phyloP scores from a whole-genome alignment of 2,329 filamentous ascomycete genomes.

The Aspergillus brasiliensis region DNA sequence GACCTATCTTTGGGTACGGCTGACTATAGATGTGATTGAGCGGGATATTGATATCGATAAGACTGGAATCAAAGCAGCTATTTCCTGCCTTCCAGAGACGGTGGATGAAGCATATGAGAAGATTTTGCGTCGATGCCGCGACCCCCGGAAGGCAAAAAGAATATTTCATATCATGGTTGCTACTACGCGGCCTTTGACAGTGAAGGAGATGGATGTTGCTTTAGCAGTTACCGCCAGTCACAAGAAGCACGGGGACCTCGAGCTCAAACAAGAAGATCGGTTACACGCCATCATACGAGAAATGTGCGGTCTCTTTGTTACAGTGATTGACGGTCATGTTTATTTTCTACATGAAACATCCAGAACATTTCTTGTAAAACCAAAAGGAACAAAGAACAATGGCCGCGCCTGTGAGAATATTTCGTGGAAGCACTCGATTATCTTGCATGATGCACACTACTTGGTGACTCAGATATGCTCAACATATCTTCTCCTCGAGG shows the following conservation, averaged over 20 bases:
- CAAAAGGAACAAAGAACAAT: too few species aligned
- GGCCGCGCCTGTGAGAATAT: too few species aligned
- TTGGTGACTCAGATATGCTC: too few species aligned
- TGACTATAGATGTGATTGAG: constrained; percentile 36
- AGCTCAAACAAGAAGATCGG: not conserved
- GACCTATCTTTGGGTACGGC: constrained; percentile 47
- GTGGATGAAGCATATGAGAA: constrained; percentile 36
- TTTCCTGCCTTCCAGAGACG: constrained; percentile 24
- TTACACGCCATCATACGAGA: not conserved
- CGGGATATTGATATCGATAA: constrained; percentile 6
- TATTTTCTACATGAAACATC: too few species aligned
- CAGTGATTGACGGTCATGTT: constrained; percentile 10
- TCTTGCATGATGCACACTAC: too few species aligned
- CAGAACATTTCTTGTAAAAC: too few species aligned
- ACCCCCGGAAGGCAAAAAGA: constrained; percentile 28
- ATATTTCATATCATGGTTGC: constrained; percentile 41
- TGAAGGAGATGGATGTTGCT: constrained; percentile 37
- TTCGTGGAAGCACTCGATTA: too few species aligned
- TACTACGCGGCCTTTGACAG: constrained; percentile 34
- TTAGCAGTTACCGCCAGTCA: constrained; percentile 14
- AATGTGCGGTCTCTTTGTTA: constrained; percentile 18
- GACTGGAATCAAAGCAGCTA: constrained; percentile 19
- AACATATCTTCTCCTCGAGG: too few species aligned
- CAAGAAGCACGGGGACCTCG: not conserved
- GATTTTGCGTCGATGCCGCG: constrained; percentile 34